phyloP scores from a whole-genome alignment of 2,329 filamentous ascomycete species.

The Orbilia blumenaviensis region DNA sequence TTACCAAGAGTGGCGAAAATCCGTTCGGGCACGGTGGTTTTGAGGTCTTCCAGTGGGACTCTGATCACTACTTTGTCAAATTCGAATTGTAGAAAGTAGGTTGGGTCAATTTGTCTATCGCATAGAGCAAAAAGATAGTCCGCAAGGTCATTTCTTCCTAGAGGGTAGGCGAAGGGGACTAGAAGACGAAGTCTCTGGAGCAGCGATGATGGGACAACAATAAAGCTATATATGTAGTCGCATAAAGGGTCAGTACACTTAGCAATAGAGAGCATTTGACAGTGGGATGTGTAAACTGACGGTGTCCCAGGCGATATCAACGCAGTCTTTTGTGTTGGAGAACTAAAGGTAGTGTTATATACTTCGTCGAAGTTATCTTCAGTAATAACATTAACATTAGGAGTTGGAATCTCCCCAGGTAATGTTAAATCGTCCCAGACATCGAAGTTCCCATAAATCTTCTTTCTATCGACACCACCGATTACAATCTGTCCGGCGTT shows the following conservation, averaged over 20 bases:
- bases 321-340: neutral
- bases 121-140: neutral
- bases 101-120: neutral
- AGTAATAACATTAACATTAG: neutral
- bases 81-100: neutral
- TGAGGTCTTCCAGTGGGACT: neutral
- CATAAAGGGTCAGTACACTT: neutral
- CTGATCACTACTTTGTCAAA: neutral
- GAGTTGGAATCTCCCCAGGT: neutral
- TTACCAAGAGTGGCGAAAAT: too few species aligned
- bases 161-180: neutral
- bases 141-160: neutral
- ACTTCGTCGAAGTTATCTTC: neutral
- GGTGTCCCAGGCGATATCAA: neutral
- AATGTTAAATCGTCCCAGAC: neutral
- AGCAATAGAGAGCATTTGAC: neutral
- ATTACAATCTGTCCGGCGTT: neutral
- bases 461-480: constrained; percentile 1
- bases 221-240: neutral
- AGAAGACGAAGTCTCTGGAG: neutral
- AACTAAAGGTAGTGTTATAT: neutral
- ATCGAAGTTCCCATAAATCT: neutral
- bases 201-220: neutral
- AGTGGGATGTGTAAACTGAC: neutral
- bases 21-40: neutral